Base-by-base conservation (phyloP, 768 basidiomycete genomes). In the Neoboletus magnificus region DNA sequence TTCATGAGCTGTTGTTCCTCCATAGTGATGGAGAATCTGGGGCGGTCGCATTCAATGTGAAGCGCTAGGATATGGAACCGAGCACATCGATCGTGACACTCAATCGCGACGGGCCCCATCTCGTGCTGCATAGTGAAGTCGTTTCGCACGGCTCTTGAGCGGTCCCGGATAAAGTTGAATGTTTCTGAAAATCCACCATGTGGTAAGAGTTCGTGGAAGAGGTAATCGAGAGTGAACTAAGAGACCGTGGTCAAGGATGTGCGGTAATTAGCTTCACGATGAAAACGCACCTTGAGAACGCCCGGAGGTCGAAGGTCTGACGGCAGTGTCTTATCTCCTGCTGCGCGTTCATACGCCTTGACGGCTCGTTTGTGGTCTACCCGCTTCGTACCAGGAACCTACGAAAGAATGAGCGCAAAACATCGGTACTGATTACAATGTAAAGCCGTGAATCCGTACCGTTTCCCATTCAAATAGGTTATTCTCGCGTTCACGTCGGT, bases 111-210 rank as follows among this genome's bases (percentile, higher is more conserved):
- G 2, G 79, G 72, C 8, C 88, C 89, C 35, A 84, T 86, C 56
- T 86, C 82, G 58, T 89, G 89, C 68, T 98, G 96, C 80, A 97
- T 88, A 0, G 92, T 93, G 60, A 98, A 96, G 69, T 99, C 96
- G 63, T 89, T 94, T 29, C 96, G 77, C 43, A 98, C 89, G 1
- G 91, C 79, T 60, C 96, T 83, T 0, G 93, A 90, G 22, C 96
- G 86, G 73, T 99, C 96, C 23, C 95, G 85, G 50, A 99, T 85
- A 74, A 98, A 98, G 56, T 80, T 82, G 70, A 85, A 86, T 0
- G 91, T 81, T 29, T 81, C 76, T 23, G 80, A 78, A 62, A 97
- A 86, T 3, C 91, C 86, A 12, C 82, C 82, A 23, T 78, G 74
- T 9, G 80, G 79, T 32, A 97, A 76, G 20, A 98, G 83, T 41